Evolutionary conservation across 345 rosid genomes (phyloP).

Genomic region (Aquilaria malaccensis): DNA sequence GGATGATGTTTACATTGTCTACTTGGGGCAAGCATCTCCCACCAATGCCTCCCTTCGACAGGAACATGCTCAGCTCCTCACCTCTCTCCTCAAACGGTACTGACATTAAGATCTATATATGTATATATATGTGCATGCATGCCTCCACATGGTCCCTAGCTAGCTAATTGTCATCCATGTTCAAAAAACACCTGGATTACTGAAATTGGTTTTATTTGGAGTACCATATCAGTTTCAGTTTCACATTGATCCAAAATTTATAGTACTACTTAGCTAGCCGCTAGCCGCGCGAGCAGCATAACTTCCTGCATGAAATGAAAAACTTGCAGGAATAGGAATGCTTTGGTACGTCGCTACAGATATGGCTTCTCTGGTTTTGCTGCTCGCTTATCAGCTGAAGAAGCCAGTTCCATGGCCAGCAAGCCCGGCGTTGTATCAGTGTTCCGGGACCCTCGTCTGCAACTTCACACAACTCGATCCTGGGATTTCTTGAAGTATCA

Average conservation of each 20-base stretch:
- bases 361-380: slow-evolving; percentile 79
- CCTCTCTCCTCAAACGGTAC: slow-evolving; percentile 38
- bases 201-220: not conserved
- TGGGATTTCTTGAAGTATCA: slow-evolving; percentile 85
- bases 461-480: slow-evolving; percentile 87
- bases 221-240: slow-evolving; percentile 6
- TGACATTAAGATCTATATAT: not conserved
- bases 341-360: slow-evolving; percentile 38
- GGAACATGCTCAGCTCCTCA: slow-evolving; percentile 39
- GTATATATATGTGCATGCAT: not conserved
- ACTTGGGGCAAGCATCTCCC: slow-evolving; percentile 57
- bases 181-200: not conserved
- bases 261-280: not conserved
- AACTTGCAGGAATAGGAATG: slow-evolving; percentile 33
- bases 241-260: not conserved
- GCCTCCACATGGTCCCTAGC: not conserved
- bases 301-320: no score
- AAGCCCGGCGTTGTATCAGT: slow-evolving; percentile 66
- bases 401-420: slow-evolving; percentile 44
- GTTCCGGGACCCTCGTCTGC: slow-evolving; percentile 50
- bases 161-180: not conserved
- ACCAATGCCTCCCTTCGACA: slow-evolving; percentile 21
- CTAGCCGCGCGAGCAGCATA: no score
- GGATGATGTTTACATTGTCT: slow-evolving; percentile 53
- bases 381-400: slow-evolving; percentile 61